Evolutionary conservation across 1,284 basidiomycete species (phyloP), one percentile per base, ranked within the genome.

Genomic region (Moesziomyces globuligerus): DNA sequence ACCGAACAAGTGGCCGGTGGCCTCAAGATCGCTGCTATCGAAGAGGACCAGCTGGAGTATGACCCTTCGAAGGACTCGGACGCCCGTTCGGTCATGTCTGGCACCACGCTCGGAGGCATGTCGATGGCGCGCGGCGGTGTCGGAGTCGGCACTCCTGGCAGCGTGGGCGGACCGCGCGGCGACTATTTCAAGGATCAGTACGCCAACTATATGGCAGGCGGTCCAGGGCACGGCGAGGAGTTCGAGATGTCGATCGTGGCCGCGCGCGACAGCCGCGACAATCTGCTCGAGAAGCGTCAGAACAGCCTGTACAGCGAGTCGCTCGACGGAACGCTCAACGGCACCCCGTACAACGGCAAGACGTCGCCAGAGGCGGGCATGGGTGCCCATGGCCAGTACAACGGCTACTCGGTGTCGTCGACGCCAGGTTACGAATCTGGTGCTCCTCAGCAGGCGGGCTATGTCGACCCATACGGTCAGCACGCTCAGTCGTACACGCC

Each of bases 31-130:
- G 72, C 76, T 18, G 74, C 75, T 11, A 67, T 79, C 56, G 76
- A 79, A 47, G 77, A 79, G 40, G 61, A 76, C 25, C 72, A 79
- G 59, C 65, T 78, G 42, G 76, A 76, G 45, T 79, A 78, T 60
- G 76, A 79, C 32, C 76, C 76, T 15, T 53, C 66, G 37, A 72
- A 50, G 34, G 77, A 79, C 51, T 71, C 64, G 36, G 78, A 79
- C 36, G 53, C 50, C 1, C 65, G 72, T 36, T 78, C 76, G 28
- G 62, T 79, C 59, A 73, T 76, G 65, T 78, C 76, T n/a, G 65
- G 61, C 38, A 76, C 76, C n/a, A 79, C 77, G 13, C 72, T 78
- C 34, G 70, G 61, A 24, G 65, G 62, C 24, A 55, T 64, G 48
- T 47, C 49, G 44, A 57, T 57, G 51, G 42, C 54, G 17, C 43